Conservation (phyloP, 306 rosid genomes). For the Sechiopsis laciniata region DNA sequence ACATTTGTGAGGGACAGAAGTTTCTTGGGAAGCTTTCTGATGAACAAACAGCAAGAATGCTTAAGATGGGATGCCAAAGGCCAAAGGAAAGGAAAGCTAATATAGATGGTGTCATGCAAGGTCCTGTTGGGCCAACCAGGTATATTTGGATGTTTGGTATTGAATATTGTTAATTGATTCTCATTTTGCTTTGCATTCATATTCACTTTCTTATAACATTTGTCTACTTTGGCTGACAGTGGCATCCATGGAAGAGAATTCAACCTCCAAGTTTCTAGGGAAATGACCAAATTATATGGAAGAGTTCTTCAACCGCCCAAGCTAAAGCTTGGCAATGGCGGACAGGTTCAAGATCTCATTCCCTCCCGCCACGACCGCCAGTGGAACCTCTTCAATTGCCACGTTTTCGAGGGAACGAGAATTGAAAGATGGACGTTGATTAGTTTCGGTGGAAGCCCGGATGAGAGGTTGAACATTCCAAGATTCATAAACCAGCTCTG, state of each 20-base stretch:
- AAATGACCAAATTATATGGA: slow-evolving; percentile 78
- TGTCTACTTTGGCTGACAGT: slow-evolving; percentile 39
- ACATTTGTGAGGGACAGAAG: slow-evolving; percentile 94
- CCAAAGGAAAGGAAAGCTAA: slow-evolving; percentile 81
- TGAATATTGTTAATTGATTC: neutral
- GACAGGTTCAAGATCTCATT: slow-evolving; percentile 60
- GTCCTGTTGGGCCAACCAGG: slow-evolving; percentile 84
- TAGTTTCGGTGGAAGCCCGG: slow-evolving; percentile 80
- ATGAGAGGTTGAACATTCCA: slow-evolving; percentile 65
- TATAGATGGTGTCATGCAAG: slow-evolving; percentile 80
- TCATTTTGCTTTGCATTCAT: neutral
- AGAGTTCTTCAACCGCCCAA: slow-evolving; percentile 93
- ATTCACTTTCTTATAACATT: slow-evolving; percentile 15
- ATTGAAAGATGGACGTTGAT: slow-evolving; percentile 86
- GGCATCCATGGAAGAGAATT: slow-evolving; percentile 78
- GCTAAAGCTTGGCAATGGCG: slow-evolving; percentile 89
- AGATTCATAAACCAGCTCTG: slow-evolving; percentile 69
- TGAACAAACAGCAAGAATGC: slow-evolving; percentile 91
- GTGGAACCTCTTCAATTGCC: slow-evolving; percentile 86
- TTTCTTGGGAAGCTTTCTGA: slow-evolving; percentile 89
- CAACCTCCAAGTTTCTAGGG: slow-evolving; percentile 71
- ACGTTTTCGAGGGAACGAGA: slow-evolving; percentile 79
- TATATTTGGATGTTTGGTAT: slow-evolving; percentile 25
- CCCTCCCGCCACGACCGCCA: slow-evolving; percentile 88
- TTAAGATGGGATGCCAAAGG: slow-evolving; percentile 92